phyloP scores from a whole-genome alignment of 78 protist species.

The Monosiga brevicollis region DNA sequence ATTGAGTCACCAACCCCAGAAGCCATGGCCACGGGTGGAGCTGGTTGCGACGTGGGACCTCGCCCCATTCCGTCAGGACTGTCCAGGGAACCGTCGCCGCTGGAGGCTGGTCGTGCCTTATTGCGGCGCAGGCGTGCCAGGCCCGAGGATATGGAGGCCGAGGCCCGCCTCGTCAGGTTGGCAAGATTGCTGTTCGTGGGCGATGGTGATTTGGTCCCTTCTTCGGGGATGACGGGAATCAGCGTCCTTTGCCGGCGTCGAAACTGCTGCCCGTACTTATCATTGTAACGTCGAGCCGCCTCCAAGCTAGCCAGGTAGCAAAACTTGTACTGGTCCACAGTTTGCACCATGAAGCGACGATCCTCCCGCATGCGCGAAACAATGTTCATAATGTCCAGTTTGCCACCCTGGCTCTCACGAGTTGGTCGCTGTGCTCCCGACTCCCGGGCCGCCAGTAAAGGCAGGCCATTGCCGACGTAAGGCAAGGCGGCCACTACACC shows the following conservation, averaged over 20 bases:
- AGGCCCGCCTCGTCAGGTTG: neutral
- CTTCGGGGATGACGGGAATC: too few species aligned
- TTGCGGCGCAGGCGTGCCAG: neutral
- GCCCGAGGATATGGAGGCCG: neutral
- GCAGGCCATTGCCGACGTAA: neutral
- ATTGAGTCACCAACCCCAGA: too few species aligned
- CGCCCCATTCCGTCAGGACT: too few species aligned
- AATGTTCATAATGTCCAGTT: neutral
- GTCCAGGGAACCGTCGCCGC: too few species aligned
- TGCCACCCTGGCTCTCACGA: neutral
- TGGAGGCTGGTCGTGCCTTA: too few species aligned
- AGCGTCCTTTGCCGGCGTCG: neutral
- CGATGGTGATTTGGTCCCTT: too few species aligned
- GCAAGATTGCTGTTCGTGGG: neutral
- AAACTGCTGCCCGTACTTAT: neutral
- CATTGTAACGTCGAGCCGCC: neutral
- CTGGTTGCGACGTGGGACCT: too few species aligned
- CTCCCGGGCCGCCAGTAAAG: neutral
- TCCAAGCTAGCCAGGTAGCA: too few species aligned
- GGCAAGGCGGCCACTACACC: neutral
- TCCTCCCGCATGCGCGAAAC: neutral
- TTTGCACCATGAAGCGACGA: neutral
- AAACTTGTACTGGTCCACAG: neutral
- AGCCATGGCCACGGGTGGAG: too few species aligned
- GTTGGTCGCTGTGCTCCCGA: neutral